Conservation (phyloP, 73 alveolate species). For the Paramecium caudatum region DNA sequence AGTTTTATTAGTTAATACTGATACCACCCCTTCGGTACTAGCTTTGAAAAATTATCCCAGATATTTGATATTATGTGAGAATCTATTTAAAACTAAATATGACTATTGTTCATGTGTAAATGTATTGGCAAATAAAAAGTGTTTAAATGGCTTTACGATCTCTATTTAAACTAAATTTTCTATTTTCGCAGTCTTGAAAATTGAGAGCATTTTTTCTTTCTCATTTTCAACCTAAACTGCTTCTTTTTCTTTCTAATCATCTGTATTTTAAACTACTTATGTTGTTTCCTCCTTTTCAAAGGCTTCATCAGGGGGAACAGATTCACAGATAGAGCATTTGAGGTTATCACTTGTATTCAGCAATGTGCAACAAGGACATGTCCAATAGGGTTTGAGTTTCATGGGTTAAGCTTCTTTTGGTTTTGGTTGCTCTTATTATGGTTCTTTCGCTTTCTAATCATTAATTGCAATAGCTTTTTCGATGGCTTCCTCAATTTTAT, state of each 20-base stretch:
- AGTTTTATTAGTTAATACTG: background rate
- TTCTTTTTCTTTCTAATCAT: background rate
- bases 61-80: background rate
- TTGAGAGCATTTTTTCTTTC: background rate
- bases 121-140: background rate
- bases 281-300: background rate
- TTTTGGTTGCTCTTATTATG: background rate
- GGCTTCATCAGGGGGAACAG: constrained; percentile 33
- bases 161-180: background rate
- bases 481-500: constrained; percentile 40
- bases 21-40: background rate
- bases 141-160: background rate
- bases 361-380: constrained; percentile 9
- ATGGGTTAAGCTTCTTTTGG: background rate
- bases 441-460: constrained; percentile 45
- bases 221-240: background rate
- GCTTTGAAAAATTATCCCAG: background rate
- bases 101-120: background rate
- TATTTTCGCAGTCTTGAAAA: constrained; percentile 16
- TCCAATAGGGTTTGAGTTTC: constrained; percentile 44
- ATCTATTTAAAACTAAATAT: background rate
- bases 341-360: constrained; percentile 17
- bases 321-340: constrained; percentile 27
- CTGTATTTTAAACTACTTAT: background rate
- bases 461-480: background rate